Conservation (phyloP, 345 rosid genomes). For the Camelina sativa region DNA sequence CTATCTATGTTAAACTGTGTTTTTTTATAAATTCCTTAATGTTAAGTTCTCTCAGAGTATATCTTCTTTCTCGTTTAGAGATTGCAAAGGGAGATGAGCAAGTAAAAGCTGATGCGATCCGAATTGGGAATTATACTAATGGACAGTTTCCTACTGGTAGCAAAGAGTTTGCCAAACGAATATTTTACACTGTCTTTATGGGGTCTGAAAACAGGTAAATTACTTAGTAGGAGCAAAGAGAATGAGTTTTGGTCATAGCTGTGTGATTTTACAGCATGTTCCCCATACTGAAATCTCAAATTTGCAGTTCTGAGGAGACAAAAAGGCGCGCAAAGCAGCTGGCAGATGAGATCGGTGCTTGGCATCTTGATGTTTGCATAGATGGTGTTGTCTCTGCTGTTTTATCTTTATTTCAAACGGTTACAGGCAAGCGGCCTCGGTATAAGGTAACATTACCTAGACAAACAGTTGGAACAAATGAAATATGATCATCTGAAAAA, state of each 20-base stretch:
- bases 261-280: neutral
- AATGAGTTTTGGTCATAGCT: neutral
- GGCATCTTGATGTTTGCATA: conserved; percentile 91
- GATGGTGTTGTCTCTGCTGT: conserved; percentile 84
- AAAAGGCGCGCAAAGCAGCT: conserved; percentile 75
- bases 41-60: conserved; percentile 13
- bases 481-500: neutral
- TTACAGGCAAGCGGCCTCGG: conserved; percentile 80
- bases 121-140: conserved; percentile 70
- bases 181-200: conserved; percentile 95
- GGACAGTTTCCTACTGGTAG: conserved; percentile 84
- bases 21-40: conserved; percentile 15
- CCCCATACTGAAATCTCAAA: neutral
- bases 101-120: conserved; percentile 91
- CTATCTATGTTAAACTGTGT: neutral
- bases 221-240: conserved; percentile 3
- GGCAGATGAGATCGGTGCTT: conserved; percentile 89
- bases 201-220: conserved; percentile 93
- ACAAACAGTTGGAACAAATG: neutral
- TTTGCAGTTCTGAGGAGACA: conserved; percentile 75
- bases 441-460: conserved; percentile 60
- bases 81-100: conserved; percentile 87
- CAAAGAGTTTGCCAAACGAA: conserved; percentile 89
- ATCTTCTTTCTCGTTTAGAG: conserved; percentile 51
- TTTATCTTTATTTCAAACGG: conserved; percentile 73